Evolutionary conservation across 75 land plant species (phyloP).

Genomic region (Selaginella tamariscina): DNA sequence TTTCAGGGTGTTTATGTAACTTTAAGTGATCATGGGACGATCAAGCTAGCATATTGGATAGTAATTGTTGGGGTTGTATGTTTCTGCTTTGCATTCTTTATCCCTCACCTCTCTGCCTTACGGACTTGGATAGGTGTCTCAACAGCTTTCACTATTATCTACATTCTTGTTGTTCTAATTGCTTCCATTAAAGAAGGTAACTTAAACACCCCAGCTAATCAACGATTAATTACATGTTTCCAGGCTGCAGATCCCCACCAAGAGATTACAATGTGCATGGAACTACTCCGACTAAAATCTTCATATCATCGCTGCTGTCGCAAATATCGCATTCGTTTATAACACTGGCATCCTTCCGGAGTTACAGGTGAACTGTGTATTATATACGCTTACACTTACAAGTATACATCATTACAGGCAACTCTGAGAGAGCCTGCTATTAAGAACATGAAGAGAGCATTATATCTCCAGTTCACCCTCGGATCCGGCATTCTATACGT

Average conservation of each 20-base stretch:
- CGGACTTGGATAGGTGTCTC: slow-evolving; percentile 52
- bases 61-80: slow-evolving; percentile 47
- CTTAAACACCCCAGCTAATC: too few relatives aligned
- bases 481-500: slow-evolving; percentile 46
- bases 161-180: slow-evolving; percentile 37
- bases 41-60: slow-evolving; percentile 67
- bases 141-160: slow-evolving; percentile 44
- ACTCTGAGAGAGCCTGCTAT: slow-evolving; percentile 54
- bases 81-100: slow-evolving; percentile 53
- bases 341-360: slow-evolving; percentile 92
- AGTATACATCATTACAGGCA: slow-evolving; percentile 51
- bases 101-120: slow-evolving; percentile 62
- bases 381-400: too few relatives aligned
- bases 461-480: slow-evolving; percentile 51
- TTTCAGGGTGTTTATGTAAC: slow-evolving; percentile 54
- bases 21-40: slow-evolving; percentile 29
- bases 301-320: slow-evolving; percentile 51
- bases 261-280: slow-evolving; percentile 53
- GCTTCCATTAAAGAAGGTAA: slow-evolving; percentile 54
- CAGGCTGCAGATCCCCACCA: slow-evolving; percentile 41
- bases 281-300: slow-evolving; percentile 25
- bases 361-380: slow-evolving; percentile 65
- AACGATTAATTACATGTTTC: not conserved
- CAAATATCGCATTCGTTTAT: slow-evolving; percentile 70
- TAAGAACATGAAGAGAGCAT: slow-evolving; percentile 59